Base-by-base conservation (phyloP, 148 eudicot genomes). In the Cornus suecica region DNA sequence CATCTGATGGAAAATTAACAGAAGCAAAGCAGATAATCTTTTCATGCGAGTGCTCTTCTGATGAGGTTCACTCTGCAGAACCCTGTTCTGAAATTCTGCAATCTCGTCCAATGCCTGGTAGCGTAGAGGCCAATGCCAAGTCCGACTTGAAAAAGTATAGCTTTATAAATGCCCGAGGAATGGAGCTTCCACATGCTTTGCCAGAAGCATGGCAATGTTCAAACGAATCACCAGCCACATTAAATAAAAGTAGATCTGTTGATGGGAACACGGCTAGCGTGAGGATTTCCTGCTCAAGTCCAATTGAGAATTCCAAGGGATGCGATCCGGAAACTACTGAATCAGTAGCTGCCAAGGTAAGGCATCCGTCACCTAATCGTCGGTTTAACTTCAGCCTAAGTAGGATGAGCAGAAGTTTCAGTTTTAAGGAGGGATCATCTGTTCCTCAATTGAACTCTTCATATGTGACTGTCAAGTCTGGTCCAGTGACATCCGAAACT, bases 331-430 rank as follows among this genome's bases (percentile, higher is more conserved):
- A 51, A 51, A 26, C 54, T 54, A 56, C 79, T 25, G 79, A 74
- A 42, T 69, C 65, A 58, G 78, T 73, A 29, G 79, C 74, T 68
- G 79, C 61, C 51, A 81, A 77, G 68, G 78, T 77, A 62, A 84
- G 76, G 24, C 80, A 80, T 65, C 75, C 86, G 58, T 86, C 90
- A 31, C 84, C 80, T 26, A 76, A 82, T 76, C 67, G 65, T 56
- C 79, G 91, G 23, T 84, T 84, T 74, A 85, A 91, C 85, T 88
- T 85, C 73, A 74, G 82, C 79, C 75, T 87, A 51, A 83, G 82
- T 27, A 86, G 76, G 84, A 75, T 94, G 84, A 84, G 85, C 29
- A 90, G 81, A 87, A 91, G 93, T 82, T 79, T 85, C 68, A 91
- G 94, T 82, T 88, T 86, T 65, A 94, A 82, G 83, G 97, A 94